These are phyloP conservation scores for Taxawa tesnikishii DNA, from an alignment of 2,329 filamentous ascomycete genomes.

Conservation along the genomic window DNA sequence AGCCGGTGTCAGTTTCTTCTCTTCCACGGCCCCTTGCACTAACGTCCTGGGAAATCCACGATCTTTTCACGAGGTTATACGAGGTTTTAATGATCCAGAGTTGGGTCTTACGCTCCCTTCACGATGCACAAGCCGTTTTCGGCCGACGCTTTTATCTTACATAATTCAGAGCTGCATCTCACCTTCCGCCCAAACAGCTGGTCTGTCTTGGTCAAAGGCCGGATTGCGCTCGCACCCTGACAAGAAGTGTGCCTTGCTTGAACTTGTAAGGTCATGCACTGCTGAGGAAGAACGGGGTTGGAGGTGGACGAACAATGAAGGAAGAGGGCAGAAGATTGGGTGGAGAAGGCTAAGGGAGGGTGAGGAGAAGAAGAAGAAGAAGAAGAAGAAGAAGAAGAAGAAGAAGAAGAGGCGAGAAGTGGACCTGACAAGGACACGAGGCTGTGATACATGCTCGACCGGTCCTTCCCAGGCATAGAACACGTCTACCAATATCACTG, in stretches of 20 bases:
- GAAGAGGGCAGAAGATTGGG: not conserved
- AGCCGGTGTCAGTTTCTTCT: too few species aligned
- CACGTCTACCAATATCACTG: too few species aligned
- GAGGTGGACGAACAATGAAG: too few species aligned
- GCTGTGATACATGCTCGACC: too few species aligned
- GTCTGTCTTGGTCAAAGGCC: not conserved
- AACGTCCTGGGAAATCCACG: too few species aligned
- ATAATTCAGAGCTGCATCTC: not conserved
- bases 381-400: not conserved
- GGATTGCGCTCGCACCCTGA: not conserved
- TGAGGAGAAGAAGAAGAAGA: too few species aligned
- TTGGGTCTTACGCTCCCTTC: not conserved
- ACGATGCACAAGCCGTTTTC: too few species aligned
- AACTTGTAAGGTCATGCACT: not conserved
- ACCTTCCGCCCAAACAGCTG: not conserved
- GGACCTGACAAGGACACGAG: too few species aligned
- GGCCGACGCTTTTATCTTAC: too few species aligned
- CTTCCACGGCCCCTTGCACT: too few species aligned
- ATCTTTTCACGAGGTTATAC: not conserved
- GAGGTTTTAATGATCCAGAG: not conserved
- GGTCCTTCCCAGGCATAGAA: too few species aligned
- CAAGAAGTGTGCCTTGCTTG: not conserved
- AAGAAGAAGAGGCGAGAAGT: too few species aligned
- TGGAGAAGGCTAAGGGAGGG: not conserved
- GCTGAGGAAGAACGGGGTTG: not conserved